Base-by-base conservation (phyloP, 805 yeast species). In the Lipomyces lipofer region DNA sequence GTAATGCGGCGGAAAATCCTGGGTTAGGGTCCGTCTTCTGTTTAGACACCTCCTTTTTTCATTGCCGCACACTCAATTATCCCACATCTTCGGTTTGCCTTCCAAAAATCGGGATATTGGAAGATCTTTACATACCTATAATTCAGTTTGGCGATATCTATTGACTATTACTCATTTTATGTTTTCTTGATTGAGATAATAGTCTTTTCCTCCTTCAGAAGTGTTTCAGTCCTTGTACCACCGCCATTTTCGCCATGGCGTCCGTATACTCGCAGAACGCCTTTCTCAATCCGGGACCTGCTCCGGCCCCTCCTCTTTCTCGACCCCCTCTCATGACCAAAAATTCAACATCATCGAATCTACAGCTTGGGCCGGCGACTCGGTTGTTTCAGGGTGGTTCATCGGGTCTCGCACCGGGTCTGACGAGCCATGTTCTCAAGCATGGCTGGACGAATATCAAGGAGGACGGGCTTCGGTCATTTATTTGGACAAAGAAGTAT, bases 401-500 rank as follows among this genome's bases (percentile, higher is more conserved):
- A 52, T 50, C 19, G 12, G 55, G 54, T 10, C 9, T 33, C 21
- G 30, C 15, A 9, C 13, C 22, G 5, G 47, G 48, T 6, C 43
- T 54, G 8, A 54, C 49, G 21, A 40, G 58, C 35, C 32, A 36
- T 2, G 40, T 53, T 24, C 21, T 52, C 43, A 57, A 58, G 42
- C 43, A 81, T 54, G 97, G 97, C 0, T 91, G 96, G 95, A 91
- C 89, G 21, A 86, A 87, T 51, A 83, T 89, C 55, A 91, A 88
- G 69, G 98, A 92, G 64, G 97, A 92, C 64, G 97, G 97, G 12
- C 74, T 92, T 59, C 80, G 88, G 60, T 81, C 90, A 4, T 90
- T 91, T 68, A 76, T 95, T 63, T 92, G 99, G 99, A 90, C 91
- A 54, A 90, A 90, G 67, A 80, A 94, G 64, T 92, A 76, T 69